Conservation (phyloP, 352 stramenopile species). For the Phytophthora capsici region DNA sequence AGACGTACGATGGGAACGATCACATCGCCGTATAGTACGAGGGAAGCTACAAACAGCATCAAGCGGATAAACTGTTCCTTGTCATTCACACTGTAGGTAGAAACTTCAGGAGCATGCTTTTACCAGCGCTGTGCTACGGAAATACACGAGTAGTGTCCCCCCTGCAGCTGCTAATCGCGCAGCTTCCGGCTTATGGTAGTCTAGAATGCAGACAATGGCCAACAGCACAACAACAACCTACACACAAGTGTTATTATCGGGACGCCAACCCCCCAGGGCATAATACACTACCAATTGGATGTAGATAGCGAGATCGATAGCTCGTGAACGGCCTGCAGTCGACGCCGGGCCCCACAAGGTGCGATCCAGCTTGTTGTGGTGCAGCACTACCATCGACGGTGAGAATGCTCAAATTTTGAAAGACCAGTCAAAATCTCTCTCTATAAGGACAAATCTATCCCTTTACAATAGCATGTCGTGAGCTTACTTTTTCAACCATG, state of each 20-base stretch:
- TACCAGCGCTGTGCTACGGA: constrained; percentile 59
- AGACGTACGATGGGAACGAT: constrained; percentile 46
- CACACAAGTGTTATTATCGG: not conserved
- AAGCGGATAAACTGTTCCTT: constrained; percentile 60
- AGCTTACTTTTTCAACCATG: constrained; percentile 3
- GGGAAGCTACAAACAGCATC: constrained; percentile 56
- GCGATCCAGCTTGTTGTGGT: constrained; percentile 66
- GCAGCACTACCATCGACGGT: constrained; percentile 66
- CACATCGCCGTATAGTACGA: constrained; percentile 68
- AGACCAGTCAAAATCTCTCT: not conserved
- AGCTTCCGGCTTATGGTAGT: constrained; percentile 64
- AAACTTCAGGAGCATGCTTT: too few species aligned
- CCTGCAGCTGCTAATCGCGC: constrained; percentile 45
- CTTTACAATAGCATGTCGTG: constrained; percentile 16
- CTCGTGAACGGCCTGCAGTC: constrained; percentile 48
- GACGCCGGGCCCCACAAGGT: constrained; percentile 62
- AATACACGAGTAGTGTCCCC: constrained; percentile 56
- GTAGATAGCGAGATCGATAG: constrained; percentile 51
- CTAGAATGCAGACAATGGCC: constrained; percentile 35
- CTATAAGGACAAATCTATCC: not conserved
- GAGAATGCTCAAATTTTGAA: too few species aligned
- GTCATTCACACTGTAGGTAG: too few species aligned
- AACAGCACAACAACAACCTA: constrained; percentile 50
- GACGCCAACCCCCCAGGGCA: not conserved
- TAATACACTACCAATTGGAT: constrained; percentile 47